These are phyloP conservation scores for Priceomyces carsonii DNA, from an alignment of 805 yeast species.

Conservation along the genomic window DNA sequence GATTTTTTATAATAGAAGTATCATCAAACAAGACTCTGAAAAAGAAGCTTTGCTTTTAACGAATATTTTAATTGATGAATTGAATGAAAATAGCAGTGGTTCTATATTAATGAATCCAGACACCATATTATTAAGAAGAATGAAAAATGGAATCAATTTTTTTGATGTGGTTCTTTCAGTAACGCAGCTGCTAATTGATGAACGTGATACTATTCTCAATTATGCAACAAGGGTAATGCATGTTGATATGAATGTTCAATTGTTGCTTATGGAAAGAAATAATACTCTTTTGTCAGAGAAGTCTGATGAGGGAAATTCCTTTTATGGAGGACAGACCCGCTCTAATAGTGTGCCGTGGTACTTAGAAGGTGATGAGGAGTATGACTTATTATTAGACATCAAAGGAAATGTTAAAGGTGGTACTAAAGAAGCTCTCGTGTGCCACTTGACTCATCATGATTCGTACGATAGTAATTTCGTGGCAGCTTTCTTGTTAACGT, in stretches of 20 bases:
- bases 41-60: slow-evolving; percentile 51
- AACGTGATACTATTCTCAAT: slow-evolving; percentile 66
- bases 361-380: slow-evolving; percentile 66
- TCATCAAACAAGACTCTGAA: slow-evolving; percentile 44
- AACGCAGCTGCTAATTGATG: slow-evolving; percentile 63
- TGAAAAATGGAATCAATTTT: slow-evolving; percentile 35
- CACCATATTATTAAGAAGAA: slow-evolving; percentile 37
- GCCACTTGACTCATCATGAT: slow-evolving; percentile 78
- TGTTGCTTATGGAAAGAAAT: slow-evolving; percentile 50
- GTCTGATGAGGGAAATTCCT: slow-evolving; percentile 36
- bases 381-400: slow-evolving; percentile 55
- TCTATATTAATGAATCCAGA: slow-evolving; percentile 42
- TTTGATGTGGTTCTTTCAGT: slow-evolving; percentile 37
- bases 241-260: slow-evolving; percentile 62
- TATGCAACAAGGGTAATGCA: slow-evolving; percentile 80
- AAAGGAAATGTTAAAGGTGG: slow-evolving; percentile 83
- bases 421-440: slow-evolving; percentile 71
- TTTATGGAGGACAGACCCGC: slow-evolving; percentile 35
- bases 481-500: slow-evolving; percentile 70
- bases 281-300: slow-evolving; percentile 39
- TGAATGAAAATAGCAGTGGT: slow-evolving; percentile 32
- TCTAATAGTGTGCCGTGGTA: slow-evolving; percentile 65
- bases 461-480: slow-evolving; percentile 62
- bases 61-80: slow-evolving; percentile 46
- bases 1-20: slow-evolving; percentile 39